Conservation (phyloP, 2,329 filamentous ascomycete species). For the Diaporthe helianthi region DNA sequence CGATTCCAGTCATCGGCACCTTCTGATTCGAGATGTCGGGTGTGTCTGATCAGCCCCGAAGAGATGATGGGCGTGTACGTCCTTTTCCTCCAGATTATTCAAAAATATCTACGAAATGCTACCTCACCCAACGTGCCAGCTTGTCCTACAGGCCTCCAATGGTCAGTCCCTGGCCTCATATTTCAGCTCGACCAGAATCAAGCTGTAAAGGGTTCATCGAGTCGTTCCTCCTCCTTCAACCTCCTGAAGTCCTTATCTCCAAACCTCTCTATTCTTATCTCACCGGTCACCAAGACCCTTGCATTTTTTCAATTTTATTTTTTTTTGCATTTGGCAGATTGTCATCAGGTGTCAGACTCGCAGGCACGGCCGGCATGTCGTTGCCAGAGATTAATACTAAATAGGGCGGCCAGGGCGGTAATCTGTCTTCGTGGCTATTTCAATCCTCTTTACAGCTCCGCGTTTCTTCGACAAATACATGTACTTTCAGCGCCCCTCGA, state of each 20-base stretch:
- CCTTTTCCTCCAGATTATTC: background rate
- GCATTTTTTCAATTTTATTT: too few species aligned
- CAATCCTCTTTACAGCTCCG: background rate
- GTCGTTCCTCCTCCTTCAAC: background rate
- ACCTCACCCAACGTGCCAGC: conserved; percentile 6
- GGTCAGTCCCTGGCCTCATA: background rate
- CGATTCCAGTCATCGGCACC: conserved; percentile 11
- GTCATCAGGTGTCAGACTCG: conserved; percentile 12
- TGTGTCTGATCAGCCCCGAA: background rate
- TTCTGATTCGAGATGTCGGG: conserved; percentile 27
- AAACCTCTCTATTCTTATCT: background rate
- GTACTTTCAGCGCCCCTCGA: background rate
- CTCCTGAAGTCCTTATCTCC: conserved; percentile 18
- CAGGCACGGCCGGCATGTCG: background rate
- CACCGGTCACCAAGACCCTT: conserved; percentile 27
- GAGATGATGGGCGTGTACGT: background rate
- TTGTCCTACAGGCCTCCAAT: background rate
- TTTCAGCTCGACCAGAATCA: background rate
- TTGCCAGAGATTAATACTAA: conserved; percentile 5
- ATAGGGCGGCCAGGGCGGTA: background rate
- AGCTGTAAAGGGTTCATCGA: background rate
- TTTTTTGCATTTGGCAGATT: background rate
- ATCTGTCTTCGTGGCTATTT: background rate
- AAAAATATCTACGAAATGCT: background rate
- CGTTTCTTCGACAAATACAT: background rate